Percentiles rank a stretch among this genome's conserved stretches.
These are phyloP conservation scores for Hypoxylon fuscum DNA, from an alignment of 495 filamentous ascomycete species.

Conservation along the genomic window DNA sequence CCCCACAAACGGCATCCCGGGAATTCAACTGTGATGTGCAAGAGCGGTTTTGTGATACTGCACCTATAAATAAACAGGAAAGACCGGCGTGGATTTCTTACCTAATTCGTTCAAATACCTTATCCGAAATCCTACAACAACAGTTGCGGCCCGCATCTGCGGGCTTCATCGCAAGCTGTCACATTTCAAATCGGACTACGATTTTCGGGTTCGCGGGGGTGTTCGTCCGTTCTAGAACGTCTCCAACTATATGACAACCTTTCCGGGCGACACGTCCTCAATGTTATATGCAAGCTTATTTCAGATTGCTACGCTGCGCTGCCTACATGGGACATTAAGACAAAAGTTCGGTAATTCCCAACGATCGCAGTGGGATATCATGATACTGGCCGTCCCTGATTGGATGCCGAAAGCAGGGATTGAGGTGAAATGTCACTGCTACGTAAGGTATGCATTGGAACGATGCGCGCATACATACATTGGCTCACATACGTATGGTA, in stretches of 20 bases:
- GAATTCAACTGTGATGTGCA: background rate
- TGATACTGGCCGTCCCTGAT: conserved; percentile 8
- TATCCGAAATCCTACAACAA: background rate
- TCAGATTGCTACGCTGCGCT: background rate
- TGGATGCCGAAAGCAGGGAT: background rate
- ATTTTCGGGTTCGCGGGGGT: conserved; percentile 2
- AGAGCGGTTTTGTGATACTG: conserved; percentile 1
- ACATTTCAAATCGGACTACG: conserved; percentile 9
- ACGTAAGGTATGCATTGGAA: background rate
- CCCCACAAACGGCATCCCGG: conserved; percentile 4
- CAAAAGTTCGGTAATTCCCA: background rate
- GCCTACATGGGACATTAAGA: conserved; percentile 8
- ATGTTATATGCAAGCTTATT: background rate
- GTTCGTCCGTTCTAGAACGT: conserved; percentile 23
- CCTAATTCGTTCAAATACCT: conserved; percentile 1
- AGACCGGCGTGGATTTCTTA: background rate
- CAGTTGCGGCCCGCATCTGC: background rate
- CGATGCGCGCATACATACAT: background rate
- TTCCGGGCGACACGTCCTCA: conserved; percentile 2
- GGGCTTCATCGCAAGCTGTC: conserved; percentile 1
- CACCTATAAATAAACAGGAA: background rate
- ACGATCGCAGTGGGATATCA: conserved; percentile 1
- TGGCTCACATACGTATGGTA: background rate
- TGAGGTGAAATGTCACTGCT: background rate
- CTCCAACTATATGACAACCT: background rate